Conservation (phyloP, 2,329 filamentous ascomycete species). For the Trichoderma hamatum region DNA sequence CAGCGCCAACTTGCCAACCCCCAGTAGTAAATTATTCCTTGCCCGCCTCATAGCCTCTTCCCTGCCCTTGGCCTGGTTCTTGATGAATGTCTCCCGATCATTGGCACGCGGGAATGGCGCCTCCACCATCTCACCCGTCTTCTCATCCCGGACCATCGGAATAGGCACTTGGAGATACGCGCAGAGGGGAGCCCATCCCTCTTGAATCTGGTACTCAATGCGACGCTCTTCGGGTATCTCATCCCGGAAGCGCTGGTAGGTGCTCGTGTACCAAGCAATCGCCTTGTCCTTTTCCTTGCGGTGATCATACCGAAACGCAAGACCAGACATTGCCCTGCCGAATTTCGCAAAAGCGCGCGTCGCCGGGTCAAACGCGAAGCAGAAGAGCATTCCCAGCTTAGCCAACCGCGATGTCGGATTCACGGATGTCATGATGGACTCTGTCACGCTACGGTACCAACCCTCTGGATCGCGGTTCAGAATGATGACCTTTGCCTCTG, state of each 20-base stretch:
- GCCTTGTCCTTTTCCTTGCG: conserved; percentile 43
- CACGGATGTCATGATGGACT: conserved; percentile 32
- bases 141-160: conserved; percentile 39
- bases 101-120: conserved; percentile 42
- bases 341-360: conserved; percentile 36
- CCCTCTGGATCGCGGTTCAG: conserved; percentile 45
- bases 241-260: conserved; percentile 43
- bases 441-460: conserved; percentile 42
- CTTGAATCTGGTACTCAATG: conserved; percentile 44
- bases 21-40: conserved; percentile 33
- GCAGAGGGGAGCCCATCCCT: conserved; percentile 49
- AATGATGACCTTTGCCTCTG: conserved; percentile 45
- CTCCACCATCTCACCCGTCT: conserved; percentile 38
- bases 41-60: conserved; percentile 32
- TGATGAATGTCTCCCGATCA: conserved; percentile 36
- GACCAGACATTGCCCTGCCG: conserved; percentile 33
- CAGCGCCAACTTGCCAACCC: conserved; percentile 32
- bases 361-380: conserved; percentile 35
- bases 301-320: conserved; percentile 39
- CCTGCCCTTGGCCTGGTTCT: conserved; percentile 24
- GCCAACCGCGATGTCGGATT: not conserved
- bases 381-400: conserved; percentile 33
- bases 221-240: conserved; percentile 40
- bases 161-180: conserved; percentile 43
- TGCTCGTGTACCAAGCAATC: conserved; percentile 42